phyloP scores from a whole-genome alignment of 108 stramenopile species.

The Pseudonitzschia pungens region DNA sequence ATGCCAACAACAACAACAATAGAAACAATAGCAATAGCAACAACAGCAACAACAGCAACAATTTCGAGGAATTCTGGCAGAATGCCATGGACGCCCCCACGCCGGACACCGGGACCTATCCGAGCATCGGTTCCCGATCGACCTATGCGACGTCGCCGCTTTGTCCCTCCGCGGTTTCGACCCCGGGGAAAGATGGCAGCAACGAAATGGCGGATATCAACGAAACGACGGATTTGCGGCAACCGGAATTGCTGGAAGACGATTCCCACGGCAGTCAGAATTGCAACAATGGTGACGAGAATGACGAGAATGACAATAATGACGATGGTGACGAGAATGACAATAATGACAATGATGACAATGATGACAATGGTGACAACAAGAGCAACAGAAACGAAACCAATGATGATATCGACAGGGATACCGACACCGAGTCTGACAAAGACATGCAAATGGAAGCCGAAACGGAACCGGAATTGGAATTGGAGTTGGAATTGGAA shows the following conservation, averaged over 20 bases:
- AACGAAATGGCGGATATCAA: too few species aligned
- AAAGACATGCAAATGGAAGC: not conserved
- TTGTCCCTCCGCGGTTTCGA: not conserved
- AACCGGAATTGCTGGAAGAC: too few species aligned
- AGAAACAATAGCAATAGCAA: not conserved
- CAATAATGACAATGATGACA: not conserved
- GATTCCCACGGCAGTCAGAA: too few species aligned
- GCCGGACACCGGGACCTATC: conserved; percentile 14
- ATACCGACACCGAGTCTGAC: not conserved
- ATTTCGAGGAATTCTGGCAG: conserved; percentile 19
- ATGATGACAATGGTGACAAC: not conserved
- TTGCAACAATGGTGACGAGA: too few species aligned
- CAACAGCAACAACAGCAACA: not conserved
- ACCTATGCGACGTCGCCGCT: conserved; percentile 6
- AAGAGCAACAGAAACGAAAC: not conserved
- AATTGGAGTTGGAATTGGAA: not conserved
- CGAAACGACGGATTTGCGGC: too few species aligned
- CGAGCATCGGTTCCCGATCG: conserved; percentile 7
- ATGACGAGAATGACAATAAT: too few species aligned
- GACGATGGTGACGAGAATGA: not conserved
- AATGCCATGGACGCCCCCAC: conserved; percentile 9
- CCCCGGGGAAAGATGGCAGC: not conserved
- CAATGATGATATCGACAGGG: too few species aligned
- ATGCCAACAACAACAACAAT: not conserved
- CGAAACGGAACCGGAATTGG: too few species aligned